Evolutionary conservation across 2,329 filamentous ascomycete species (phyloP).

Genomic region (Calonectria hongkongensis): DNA sequence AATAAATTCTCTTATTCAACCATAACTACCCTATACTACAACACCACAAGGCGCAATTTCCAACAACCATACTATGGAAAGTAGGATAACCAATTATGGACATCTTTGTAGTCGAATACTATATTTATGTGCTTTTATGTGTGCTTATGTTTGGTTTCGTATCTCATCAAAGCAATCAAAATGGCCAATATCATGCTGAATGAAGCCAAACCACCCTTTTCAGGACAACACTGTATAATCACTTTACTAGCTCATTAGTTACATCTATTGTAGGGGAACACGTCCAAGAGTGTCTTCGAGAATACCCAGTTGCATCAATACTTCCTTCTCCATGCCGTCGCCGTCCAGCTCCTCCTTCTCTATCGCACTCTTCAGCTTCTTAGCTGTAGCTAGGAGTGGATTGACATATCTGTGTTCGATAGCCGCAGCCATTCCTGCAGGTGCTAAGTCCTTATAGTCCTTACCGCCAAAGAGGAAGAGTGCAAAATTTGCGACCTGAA

Average conservation of each 20-base stretch:
- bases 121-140: not conserved
- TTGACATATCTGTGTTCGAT: slow-evolving; percentile 76
- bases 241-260: not conserved
- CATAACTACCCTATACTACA: not conserved
- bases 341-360: slow-evolving; percentile 58
- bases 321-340: slow-evolving; percentile 54
- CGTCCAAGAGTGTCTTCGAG: slow-evolving; percentile 65
- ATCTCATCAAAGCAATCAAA: slow-evolving; percentile 12
- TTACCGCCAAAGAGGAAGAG: slow-evolving; percentile 72
- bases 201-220: slow-evolving; percentile 26
- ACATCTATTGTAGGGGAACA: slow-evolving; percentile 61
- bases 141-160: slow-evolving; percentile 23
- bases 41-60: not conserved
- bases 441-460: slow-evolving; percentile 69
- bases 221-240: slow-evolving; percentile 27
- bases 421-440: slow-evolving; percentile 73
- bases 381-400: slow-evolving; percentile 69
- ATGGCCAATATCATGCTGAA: not conserved
- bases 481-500: slow-evolving; percentile 77
- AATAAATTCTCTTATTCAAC: too few relatives aligned
- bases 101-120: not conserved
- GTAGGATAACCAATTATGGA: not conserved
- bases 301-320: slow-evolving; percentile 64
- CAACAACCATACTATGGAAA: not conserved
- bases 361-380: slow-evolving; percentile 58